phyloP scores from a whole-genome alignment of 371 early-diverging fungal species.

The Blastocladiella emersonii region DNA sequence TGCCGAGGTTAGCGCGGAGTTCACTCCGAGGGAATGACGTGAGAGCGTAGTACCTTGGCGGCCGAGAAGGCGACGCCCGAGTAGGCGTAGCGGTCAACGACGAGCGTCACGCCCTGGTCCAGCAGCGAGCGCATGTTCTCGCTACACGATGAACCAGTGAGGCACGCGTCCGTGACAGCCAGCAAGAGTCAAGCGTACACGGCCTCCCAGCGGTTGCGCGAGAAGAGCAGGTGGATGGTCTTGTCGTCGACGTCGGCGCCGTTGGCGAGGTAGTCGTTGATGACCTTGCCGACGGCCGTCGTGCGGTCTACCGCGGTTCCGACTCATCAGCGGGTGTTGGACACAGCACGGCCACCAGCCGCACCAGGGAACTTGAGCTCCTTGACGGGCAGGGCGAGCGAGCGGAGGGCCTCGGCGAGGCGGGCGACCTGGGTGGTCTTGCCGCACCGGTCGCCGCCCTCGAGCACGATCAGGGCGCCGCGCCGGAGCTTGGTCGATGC shows the following conservation, averaged over 20 bases:
- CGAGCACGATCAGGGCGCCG: conserved; percentile 89
- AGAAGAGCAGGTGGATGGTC: conserved; percentile 88
- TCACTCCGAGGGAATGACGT: background rate
- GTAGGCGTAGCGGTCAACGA: conserved; percentile 96
- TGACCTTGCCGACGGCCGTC: conserved; percentile 78
- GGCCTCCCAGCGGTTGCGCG: conserved; percentile 74
- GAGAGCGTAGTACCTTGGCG: conserved; percentile 43
- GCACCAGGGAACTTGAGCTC: conserved; percentile 63
- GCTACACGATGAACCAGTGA: too few relatives aligned
- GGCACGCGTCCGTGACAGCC: too few relatives aligned
- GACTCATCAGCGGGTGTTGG: background rate
- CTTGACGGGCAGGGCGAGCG: conserved; percentile 26
- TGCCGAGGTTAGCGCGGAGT: background rate
- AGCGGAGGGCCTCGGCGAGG: conserved; percentile 43
- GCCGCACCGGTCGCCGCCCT: conserved; percentile 94
- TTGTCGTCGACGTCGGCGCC: conserved; percentile 57
- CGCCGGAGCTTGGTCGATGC: too few relatives aligned
- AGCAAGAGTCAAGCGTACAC: conserved; percentile 22
- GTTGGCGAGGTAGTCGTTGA: conserved; percentile 71
- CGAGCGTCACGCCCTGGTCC: conserved; percentile 48
- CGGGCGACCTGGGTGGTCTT: conserved; percentile 80
- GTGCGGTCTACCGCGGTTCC: conserved; percentile 56
- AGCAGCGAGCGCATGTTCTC: conserved; percentile 33
- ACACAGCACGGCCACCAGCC: background rate
- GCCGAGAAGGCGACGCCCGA: conserved; percentile 92